Base-by-base conservation (phyloP, 2,329 filamentous ascomycete genomes). In the Fusarium veterinarium region DNA sequence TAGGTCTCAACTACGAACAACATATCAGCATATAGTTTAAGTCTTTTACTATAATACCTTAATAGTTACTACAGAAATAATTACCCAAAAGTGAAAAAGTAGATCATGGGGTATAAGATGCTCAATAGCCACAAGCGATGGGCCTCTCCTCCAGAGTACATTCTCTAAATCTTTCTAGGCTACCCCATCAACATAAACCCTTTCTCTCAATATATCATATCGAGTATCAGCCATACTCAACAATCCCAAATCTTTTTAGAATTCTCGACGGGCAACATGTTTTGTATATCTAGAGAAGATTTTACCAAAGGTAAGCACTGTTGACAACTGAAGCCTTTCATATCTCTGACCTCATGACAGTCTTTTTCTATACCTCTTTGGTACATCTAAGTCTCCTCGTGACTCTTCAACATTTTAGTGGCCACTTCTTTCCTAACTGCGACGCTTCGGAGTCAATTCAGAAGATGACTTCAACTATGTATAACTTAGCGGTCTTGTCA, bases 291-390 rank as follows among this genome's bases (percentile, higher is more conserved):
- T 30, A 33, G 20, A 6, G 25, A 8, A 14, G 35, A 10, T 1
- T 35, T 45, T 28, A 37, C 16, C 17, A 33, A 31, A 20, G 11
- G 41, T 20, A 6, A 45, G 51, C 31, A 19, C 12, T 28, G 11
- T 19, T 20, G 13, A 28, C 11, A n/a, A 31, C 11, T 38, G 6
- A 12, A 16, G 19, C 12, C 28, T 14, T n/a, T 8, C 4, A 31
- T 16, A 17, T 19, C 35, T 44, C 38, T 44, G n/a, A 61, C n/a
- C 33, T 31, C 20, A 14, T 35, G 1, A 7, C 35, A 46, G 51
- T 2, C 9, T 38, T 62, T 35, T 58, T 58, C 33, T 58, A 48
- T 23, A 19, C 17, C 14, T 62, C 41, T 17, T 17, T 58, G 40
- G 33, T 28, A 19, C 33, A 58, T 17, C 51, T 62, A 4, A 58